Base-by-base conservation (phyloP, 2,329 filamentous ascomycete genomes). In the Hypomyces rosellus region DNA sequence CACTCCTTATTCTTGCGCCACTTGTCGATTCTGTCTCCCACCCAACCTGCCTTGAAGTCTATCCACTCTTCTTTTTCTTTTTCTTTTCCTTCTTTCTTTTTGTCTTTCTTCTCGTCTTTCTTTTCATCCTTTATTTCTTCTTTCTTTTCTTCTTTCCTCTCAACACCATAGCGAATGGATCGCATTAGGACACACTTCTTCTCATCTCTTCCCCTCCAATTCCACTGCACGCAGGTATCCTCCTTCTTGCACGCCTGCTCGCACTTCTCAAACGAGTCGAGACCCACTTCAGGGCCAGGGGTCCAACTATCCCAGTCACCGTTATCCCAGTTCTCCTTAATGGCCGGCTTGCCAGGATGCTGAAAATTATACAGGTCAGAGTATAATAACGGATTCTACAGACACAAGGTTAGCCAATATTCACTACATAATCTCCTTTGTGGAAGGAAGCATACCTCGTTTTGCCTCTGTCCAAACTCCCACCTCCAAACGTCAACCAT, bases 401-500 rank as follows among this genome's bases (percentile, higher is more conserved):
- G 7, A 25, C 9, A 4, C 4, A 20, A 39, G n/a, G 6, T 25
- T 34, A 39, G 33, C 5, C 6, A n/a, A 5, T 1, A 33, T 14
- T 13, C 13, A 36, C 49, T 33, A 18, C 14, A 15, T 34, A 1
- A 8, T 11, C 25, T 11, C 25, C 9, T 30, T 11, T 30, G 9
- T 11, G 9, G 25, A 6, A 8, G 6, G 25, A 8, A 12, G 7
- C 33, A 61, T 60, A 69, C 67, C 11, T 63, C 62, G 3, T 62
- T 46, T 16, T 61, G 57, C 50, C 68, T 59, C 39, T 60, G 56
- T 7, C 54, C 54, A 50, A 67, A 64, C 50, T 71, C 69, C 69
- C 69, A 81, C 50, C 70, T 67, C 69, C 75, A 77, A 38, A 80
- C 60, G 1, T 67, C 64, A 9, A 66, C 61, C 73, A 80, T 76